Percentiles rank a stretch among this genome's conserved stretches.
Evolutionary conservation across 805 yeast genomes (phyloP).

Genomic region (Millerago galiae): DNA sequence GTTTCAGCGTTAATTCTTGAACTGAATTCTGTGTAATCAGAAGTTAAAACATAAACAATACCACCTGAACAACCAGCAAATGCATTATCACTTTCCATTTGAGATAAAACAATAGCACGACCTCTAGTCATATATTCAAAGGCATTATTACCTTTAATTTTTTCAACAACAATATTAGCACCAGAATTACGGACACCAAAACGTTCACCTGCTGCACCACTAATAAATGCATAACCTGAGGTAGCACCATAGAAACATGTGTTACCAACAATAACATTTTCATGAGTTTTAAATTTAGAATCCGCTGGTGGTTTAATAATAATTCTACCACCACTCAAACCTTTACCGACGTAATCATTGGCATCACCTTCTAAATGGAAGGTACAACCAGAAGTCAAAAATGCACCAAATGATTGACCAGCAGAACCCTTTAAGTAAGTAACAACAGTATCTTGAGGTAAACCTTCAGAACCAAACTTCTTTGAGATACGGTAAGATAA

Average conservation of each 20-base stretch:
- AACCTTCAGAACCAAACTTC: conserved; percentile 84
- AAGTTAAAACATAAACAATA: conserved; percentile 92
- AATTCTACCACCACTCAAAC: conserved; percentile 91
- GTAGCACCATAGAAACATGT: conserved; percentile 98
- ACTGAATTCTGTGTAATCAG: conserved; percentile 80
- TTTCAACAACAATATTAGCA: conserved; percentile 94
- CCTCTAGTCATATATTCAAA: conserved; percentile 99
- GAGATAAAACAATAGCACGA: conserved; percentile 86
- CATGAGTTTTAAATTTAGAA: conserved; percentile 86
- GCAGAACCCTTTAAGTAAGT: conserved; percentile 90
- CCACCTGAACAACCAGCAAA: conserved; percentile 99
- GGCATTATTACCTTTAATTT: conserved; percentile 92
- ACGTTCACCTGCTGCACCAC: conserved; percentile 98
- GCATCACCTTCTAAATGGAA: conserved; percentile 96
- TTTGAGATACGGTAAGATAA: conserved; percentile 91
- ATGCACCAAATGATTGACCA: conserved; percentile 98
- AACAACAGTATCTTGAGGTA: conserved; percentile 94
- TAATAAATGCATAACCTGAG: conserved; percentile 84
- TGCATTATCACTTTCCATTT: conserved; percentile 82
- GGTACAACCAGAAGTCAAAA: conserved; percentile 92
- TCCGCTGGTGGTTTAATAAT: conserved; percentile 87
- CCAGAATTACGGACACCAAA: conserved; percentile 98
- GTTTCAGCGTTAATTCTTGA: conserved; percentile 74
- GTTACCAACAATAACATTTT: conserved; percentile 93
- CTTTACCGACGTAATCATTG: conserved; percentile 97